Base-by-base conservation (phyloP, 2,329 filamentous ascomycete genomes). In the Reticulascus tulasneorum region DNA sequence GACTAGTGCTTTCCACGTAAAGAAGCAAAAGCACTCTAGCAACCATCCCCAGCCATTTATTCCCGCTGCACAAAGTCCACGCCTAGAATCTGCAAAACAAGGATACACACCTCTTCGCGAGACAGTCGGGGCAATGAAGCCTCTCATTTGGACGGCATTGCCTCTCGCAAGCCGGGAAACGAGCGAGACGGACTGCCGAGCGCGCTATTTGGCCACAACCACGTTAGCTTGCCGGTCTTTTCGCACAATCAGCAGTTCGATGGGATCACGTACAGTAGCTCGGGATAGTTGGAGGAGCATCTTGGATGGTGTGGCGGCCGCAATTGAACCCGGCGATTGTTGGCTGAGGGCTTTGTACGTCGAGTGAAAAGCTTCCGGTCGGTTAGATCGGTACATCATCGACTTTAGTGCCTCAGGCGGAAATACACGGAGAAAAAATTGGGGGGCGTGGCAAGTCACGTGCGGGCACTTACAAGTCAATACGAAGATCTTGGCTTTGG, bases 111-210 rank as follows among this genome's bases (percentile, higher is more conserved):
- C 75, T 73, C 74, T 70, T 60, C 76, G 70, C 47, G 75, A 74
- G 51, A 77, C 68, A 35, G 76, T 79, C 45, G 76, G 75, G 54
- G 70, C 73, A 53, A 79, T 75, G 59, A 79, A 79, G 55, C 66
- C 66, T 58, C 76, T 71, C 56, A 64, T 61, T 59, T 71, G 69
- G 57, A 64, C 61, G 51, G 66, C 54, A 52, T 62, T 66, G 35
- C 38, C 33, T 55, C 64, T 62, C 58, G 70, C 66, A 54, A 69
- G 56, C 58, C 71, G 62, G 60, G 67, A 64, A 59, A 68, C 62
- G 58, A 65, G 64, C 59, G 67, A 66, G 54, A 67, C 56, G 64
- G n/a, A n/a, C n/a, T n/a, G n/a, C n/a, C n/a, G n/a, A n/a, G 67
- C 67, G 67, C 67, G 66, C 69, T 69, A 21, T 39, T 42, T n/a